phyloP scores from a whole-genome alignment of 208 protist species.

The Naegleria lovaniensis region DNA sequence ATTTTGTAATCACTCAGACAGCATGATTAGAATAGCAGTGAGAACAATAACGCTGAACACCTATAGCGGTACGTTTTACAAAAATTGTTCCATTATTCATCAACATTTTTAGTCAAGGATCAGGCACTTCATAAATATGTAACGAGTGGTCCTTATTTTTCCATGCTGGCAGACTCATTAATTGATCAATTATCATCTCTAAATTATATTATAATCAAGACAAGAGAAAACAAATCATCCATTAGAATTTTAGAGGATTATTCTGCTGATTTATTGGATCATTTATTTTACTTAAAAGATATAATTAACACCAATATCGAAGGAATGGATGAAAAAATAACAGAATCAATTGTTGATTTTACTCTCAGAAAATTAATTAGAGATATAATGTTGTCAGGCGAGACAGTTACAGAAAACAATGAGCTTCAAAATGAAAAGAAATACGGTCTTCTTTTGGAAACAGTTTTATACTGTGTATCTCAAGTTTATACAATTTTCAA shows the following conservation, averaged over 20 bases:
- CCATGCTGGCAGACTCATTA: conserved; percentile 66
- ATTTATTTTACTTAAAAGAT: conserved; percentile 65
- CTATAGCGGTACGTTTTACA: conserved; percentile 49
- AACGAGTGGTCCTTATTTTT: conserved; percentile 59
- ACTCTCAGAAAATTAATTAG: neutral
- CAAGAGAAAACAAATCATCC: conserved; percentile 23
- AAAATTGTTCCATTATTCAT: conserved; percentile 27
- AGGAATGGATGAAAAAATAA: conserved; percentile 39
- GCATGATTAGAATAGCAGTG: conserved; percentile 69
- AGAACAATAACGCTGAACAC: conserved; percentile 68
- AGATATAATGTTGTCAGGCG: neutral
- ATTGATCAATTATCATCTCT: conserved; percentile 47
- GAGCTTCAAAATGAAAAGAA: neutral
- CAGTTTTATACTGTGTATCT: neutral
- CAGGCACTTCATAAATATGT: conserved; percentile 16
- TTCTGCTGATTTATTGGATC: conserved; percentile 56
- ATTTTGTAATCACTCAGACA: conserved; percentile 68
- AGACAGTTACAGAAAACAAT: neutral
- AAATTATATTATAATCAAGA: conserved; percentile 38
- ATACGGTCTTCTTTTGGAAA: neutral
- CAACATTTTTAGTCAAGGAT: conserved; percentile 51
- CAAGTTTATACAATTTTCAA: neutral
- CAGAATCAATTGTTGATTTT: conserved; percentile 29
- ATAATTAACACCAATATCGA: conserved; percentile 50
- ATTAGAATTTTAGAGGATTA: conserved; percentile 40